Evolutionary conservation across 1,284 basidiomycete genomes (phyloP).

Genomic region (Calocybe gambosa): DNA sequence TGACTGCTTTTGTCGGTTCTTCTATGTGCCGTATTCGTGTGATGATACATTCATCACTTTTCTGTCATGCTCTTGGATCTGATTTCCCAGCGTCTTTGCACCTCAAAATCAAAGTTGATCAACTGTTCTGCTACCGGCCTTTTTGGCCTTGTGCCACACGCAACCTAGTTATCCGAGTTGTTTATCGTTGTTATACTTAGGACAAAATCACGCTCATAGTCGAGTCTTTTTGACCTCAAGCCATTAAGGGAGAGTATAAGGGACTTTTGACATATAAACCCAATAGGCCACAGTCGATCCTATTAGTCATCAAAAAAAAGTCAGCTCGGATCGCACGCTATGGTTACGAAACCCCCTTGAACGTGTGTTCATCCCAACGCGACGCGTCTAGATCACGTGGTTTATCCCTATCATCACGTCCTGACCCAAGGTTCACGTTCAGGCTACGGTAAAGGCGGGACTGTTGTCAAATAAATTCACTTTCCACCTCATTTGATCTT

Average conservation of each 20-base stretch:
- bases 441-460: background rate
- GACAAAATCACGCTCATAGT: no score
- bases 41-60: slow-evolving; percentile 17
- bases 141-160: no score
- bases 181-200: no score
- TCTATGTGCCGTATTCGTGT: no score
- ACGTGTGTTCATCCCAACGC: background rate
- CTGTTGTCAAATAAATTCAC: background rate
- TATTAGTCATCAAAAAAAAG: background rate
- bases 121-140: no score
- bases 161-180: no score
- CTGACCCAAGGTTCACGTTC: background rate
- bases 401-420: background rate
- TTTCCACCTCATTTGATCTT: background rate
- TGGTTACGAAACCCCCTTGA: background rate
- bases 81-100: no score
- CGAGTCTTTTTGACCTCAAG: no score
- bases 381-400: background rate
- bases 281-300: background rate
- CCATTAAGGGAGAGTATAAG: no score
- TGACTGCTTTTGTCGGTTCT: no score
- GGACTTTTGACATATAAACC: no score
- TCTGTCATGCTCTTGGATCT: background rate
- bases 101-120: no score
- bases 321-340: background rate